Conservation (phyloP, 768 basidiomycete genomes). For the Leccinum ochraceum region DNA sequence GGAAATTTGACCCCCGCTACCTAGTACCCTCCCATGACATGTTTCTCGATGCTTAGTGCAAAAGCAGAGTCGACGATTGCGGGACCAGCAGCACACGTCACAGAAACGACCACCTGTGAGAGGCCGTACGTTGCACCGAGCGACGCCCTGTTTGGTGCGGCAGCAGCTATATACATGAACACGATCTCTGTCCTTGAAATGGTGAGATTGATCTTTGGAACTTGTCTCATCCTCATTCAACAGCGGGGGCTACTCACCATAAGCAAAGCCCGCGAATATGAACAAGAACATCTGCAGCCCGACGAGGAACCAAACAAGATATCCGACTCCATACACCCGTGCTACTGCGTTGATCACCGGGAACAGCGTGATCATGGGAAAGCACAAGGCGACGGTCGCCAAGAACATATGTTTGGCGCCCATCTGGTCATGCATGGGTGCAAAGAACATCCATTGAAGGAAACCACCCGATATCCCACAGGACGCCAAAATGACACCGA, state of each 20-base stretch:
- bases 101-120: constrained; percentile 29
- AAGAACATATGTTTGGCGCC: too few species aligned
- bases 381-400: too few species aligned
- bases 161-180: constrained; percentile 67
- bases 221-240: too few species aligned
- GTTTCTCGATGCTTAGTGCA: constrained; percentile 28
- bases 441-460: constrained; percentile 64
- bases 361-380: too few species aligned
- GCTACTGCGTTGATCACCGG: too few species aligned
- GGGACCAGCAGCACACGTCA: constrained; percentile 32
- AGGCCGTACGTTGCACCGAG: constrained; percentile 74
- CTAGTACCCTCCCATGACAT: constrained; percentile 55
- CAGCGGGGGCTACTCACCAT: neutral
- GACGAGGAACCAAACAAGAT: too few species aligned
- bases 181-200: constrained; percentile 51
- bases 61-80: constrained; percentile 27
- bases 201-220: neutral
- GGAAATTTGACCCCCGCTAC: too few species aligned
- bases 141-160: constrained; percentile 64
- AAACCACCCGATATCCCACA: constrained; percentile 37
- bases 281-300: too few species aligned
- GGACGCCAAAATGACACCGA: constrained; percentile 29
- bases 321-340: too few species aligned
- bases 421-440: constrained; percentile 46
- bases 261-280: too few species aligned